Conservation (phyloP, 2,329 filamentous ascomycete genomes). For the Dactylellina haptotyla region DNA sequence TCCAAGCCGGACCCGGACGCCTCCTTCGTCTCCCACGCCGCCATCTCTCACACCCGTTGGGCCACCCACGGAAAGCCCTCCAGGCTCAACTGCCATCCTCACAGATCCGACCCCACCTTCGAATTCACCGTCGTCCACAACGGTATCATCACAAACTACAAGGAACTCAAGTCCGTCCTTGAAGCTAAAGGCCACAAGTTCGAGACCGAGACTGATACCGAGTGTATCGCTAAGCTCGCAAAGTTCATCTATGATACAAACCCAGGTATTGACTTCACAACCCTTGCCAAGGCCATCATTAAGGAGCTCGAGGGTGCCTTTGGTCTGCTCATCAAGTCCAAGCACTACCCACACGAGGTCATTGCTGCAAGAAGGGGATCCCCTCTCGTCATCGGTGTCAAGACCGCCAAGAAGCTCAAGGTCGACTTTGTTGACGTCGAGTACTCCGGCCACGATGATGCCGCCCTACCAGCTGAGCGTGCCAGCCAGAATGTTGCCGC, state of each 20-base stretch:
- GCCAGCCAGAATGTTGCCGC: constrained; percentile 96
- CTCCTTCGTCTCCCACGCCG: constrained; percentile 96
- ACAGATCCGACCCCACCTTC: constrained; percentile 84
- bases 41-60: constrained; percentile 99
- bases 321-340: constrained; percentile 95
- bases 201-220: constrained; percentile 98
- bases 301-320: constrained; percentile 98
- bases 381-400: constrained; percentile 94
- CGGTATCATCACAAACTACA: constrained; percentile 99
- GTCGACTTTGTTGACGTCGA: constrained; percentile 99
- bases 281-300: constrained; percentile 96
- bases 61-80: constrained; percentile 96
- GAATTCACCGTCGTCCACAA: constrained; percentile 99
- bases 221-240: constrained; percentile 98
- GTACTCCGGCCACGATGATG: constrained; percentile 82
- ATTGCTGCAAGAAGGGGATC: constrained; percentile 98
- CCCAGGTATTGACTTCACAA: constrained; percentile 93
- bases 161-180: constrained; percentile 94
- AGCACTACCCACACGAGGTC: constrained; percentile 97
- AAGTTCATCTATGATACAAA: constrained; percentile 98
- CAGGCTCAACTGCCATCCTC: constrained; percentile 95
- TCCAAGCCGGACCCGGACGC: constrained; percentile 85
- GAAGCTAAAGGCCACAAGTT: constrained; percentile 96
- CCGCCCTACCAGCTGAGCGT: constrained; percentile 81
- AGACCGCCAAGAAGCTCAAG: constrained; percentile 99